A percentile compares a stretch with the other conserved stretches of the same genome.
phyloP scores from a whole-genome alignment of 1,284 basidiomycete genomes.

The Malassezia obtusa region DNA sequence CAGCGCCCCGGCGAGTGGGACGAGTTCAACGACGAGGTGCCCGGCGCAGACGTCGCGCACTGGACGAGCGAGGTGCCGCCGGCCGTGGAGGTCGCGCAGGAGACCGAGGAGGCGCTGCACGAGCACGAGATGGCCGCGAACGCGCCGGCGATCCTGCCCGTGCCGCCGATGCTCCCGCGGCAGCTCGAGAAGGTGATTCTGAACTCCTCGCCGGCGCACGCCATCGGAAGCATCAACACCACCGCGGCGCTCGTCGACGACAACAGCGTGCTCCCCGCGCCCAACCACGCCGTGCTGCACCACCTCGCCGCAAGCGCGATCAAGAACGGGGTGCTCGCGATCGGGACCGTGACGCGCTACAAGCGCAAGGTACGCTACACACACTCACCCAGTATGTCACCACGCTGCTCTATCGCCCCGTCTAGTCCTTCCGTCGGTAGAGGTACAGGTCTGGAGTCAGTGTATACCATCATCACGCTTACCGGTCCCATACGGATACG shows the following conservation, averaged over 20 bases:
- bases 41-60: conserved; percentile 19
- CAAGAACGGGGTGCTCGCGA: conserved; percentile 81
- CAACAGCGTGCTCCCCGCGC: conserved; percentile 77
- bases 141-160: conserved; percentile 20
- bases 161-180: conserved; percentile 64
- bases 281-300: conserved; percentile 82
- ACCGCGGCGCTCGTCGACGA: conserved; percentile 61
- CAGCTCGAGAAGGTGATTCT: conserved; percentile 90
- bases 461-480: conserved; percentile 1
- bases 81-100: conserved; percentile 42
- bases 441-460: conserved; percentile 7
- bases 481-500: conserved; percentile 22
- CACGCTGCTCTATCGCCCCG: conserved; percentile 13
- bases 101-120: conserved; percentile 34
- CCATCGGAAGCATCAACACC: conserved; percentile 21
- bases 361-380: conserved; percentile 62
- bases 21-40: conserved; percentile 26
- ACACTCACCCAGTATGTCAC: conserved; percentile 8
- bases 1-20: conserved; percentile 30
- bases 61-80: conserved; percentile 50
- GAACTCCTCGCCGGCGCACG: conserved; percentile 53
- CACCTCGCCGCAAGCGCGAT: conserved; percentile 94
- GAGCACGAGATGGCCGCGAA: conserved; percentile 14
- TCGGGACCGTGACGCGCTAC: conserved; percentile 86
- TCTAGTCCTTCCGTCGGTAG: conserved; percentile 11